Base-by-base conservation (phyloP, 2,329 filamentous ascomycete genomes). In the Penicillium oxalicum region DNA sequence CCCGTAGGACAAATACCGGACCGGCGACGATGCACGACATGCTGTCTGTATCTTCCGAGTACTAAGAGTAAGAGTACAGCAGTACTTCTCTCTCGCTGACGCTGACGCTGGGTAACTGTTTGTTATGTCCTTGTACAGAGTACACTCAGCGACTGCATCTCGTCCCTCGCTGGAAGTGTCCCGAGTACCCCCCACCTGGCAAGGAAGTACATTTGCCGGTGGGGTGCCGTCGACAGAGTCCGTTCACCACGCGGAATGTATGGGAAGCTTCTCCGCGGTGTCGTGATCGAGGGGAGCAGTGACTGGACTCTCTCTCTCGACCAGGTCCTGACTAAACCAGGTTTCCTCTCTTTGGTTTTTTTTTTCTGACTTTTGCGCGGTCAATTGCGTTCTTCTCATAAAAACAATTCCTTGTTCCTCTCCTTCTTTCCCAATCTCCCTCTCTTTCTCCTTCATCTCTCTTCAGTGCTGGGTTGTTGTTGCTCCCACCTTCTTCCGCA, bases 241-340 rank as follows among this genome's bases (percentile, higher is more conserved):
- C 29, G 11, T 8, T 3, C 29, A 8, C 29, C 8, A 32, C 29
- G 7, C 29, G 29, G 29, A 32, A 32, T 32, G 29, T 32, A 32
- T 32, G 29, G 29, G 29, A 32, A 32, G 29, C 29, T 32, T 32
- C 29, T 32, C 29, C 29, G 29, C 29, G 29, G 29, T 32, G 29
- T 32, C 29, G 29, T 32, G 29, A 7, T 32, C 29, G 29, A 32
- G 29, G 8, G 11, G 4, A 32, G 29, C 8, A 32, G 11, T 32
- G 29, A 32, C 29, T 32, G 18, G 45, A 47, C 39, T 52, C 42
- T 50, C 39, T 52, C 42, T 50, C 41, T 50, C 50, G 43, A 52
- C 45, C 29, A 34, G 24, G 34, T 48, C 46, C 32, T 44, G 29
- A 32, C 29, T 32, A 32, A 32, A 32, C 29, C 29, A 32, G 29